Percentiles rank a stretch among this genome's conserved stretches.
phyloP scores from a whole-genome alignment of 495 filamentous ascomycete species.

The Neurospora sp. region DNA sequence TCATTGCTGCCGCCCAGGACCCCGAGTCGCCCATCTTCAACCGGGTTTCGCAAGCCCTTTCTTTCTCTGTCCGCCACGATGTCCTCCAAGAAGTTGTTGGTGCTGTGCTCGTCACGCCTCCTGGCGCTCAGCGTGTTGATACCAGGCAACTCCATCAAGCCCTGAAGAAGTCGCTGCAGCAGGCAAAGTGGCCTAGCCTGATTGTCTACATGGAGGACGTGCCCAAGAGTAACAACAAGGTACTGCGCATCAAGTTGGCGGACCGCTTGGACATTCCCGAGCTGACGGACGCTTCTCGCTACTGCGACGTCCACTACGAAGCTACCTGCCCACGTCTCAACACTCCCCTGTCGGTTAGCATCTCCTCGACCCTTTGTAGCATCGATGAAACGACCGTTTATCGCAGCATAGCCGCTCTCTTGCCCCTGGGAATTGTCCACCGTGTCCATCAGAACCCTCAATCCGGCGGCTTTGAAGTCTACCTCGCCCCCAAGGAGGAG shows the following conservation, averaged over 20 bases:
- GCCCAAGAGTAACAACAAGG: constrained; percentile 35
- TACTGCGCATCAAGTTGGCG: constrained; percentile 31
- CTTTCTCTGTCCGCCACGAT: constrained; percentile 34
- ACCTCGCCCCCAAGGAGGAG: neutral
- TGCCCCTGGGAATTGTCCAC: neutral
- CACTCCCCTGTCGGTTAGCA: neutral
- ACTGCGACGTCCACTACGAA: constrained; percentile 10
- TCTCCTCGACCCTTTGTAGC: neutral
- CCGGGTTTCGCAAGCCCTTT: constrained; percentile 27
- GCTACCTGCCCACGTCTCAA: neutral
- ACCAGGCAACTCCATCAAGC: constrained; percentile 26
- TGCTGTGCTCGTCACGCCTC: constrained; percentile 27
- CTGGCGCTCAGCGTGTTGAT: constrained; percentile 20
- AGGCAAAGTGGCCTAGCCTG: constrained; percentile 31
- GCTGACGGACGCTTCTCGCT: constrained; percentile 6
- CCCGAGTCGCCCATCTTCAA: constrained; percentile 22
- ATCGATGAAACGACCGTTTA: neutral
- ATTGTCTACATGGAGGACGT: constrained; percentile 35
- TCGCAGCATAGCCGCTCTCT: neutral
- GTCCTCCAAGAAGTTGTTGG: constrained; percentile 38
- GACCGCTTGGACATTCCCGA: constrained; percentile 24
- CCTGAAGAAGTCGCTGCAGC: constrained; percentile 18
- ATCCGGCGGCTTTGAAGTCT: neutral
- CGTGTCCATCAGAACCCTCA: neutral
- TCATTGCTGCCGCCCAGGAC: constrained; percentile 18